These are phyloP conservation scores for Eucalyptus virginea DNA, from an alignment of 345 rosid species.

Conservation along the genomic window DNA sequence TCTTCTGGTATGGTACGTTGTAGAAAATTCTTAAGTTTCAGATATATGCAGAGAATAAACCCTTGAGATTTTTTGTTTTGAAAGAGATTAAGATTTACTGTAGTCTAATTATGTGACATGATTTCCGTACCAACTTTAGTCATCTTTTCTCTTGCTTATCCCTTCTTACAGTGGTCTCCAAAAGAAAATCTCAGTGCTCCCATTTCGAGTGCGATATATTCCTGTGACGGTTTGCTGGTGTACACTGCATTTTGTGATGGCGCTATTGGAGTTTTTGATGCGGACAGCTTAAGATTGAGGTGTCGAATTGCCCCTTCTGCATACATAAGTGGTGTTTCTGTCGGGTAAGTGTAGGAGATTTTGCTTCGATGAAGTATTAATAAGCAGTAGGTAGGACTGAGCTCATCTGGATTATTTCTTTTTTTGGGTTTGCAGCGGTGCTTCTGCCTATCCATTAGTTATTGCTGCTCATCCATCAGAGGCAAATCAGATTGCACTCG, in stretches of 20 bases:
- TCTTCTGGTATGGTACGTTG: not conserved
- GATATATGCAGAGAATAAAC: not conserved
- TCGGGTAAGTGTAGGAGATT: not conserved
- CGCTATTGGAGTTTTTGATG: conserved; percentile 43
- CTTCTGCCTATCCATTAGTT: conserved; percentile 22
- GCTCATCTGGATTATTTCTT: not conserved
- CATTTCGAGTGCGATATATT: conserved; percentile 40
- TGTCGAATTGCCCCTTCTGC: conserved; percentile 43
- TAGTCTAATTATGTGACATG: not conserved
- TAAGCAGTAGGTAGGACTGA: not conserved
- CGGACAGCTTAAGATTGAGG: conserved; percentile 27
- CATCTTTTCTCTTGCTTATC: not conserved
- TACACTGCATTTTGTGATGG: conserved; percentile 39
- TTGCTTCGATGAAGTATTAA: not conserved
- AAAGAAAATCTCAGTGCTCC: conserved; percentile 30
- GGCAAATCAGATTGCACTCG: conserved; percentile 49
- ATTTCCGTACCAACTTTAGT: not conserved
- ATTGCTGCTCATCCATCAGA: conserved; percentile 58
- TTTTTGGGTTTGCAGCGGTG: not conserved
- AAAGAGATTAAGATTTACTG: not conserved
- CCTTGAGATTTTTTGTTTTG: not conserved
- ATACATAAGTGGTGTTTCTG: conserved; percentile 12
- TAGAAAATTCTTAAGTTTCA: not conserved
- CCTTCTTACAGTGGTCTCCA: conserved; percentile 28
- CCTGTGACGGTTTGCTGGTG: conserved; percentile 28